Evolutionary conservation across 1,139 yeast species (phyloP).

Genomic region (Pichia sp.): DNA sequence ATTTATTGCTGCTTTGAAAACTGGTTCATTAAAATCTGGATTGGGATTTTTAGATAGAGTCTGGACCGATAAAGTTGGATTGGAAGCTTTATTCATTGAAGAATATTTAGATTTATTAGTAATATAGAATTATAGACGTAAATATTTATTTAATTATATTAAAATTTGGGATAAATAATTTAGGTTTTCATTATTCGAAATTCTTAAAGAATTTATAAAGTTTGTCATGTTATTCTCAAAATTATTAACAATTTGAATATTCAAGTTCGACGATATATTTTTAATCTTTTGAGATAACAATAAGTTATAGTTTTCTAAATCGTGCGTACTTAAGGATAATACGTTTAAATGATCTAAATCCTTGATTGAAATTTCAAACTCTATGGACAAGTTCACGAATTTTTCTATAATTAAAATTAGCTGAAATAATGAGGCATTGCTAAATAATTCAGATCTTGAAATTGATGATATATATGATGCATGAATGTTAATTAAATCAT

Average conservation of each 20-base stretch:
- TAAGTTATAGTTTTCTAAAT: conserved; percentile 1
- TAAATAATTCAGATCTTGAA: conserved; percentile 19
- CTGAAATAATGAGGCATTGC: conserved; percentile 3
- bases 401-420: conserved; percentile 5
- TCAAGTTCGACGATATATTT: conserved; percentile 20
- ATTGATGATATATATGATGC: conserved; percentile 18
- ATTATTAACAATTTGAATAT: conserved; percentile 22
- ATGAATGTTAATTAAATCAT: conserved; percentile 42
- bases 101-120: conserved; percentile 8
- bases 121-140: not conserved
- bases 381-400: conserved; percentile 2
- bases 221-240: conserved; percentile 27
- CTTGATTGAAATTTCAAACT: conserved; percentile 3
- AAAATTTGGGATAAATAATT: conserved; percentile 29
- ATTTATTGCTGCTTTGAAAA: conserved; percentile 17
- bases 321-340: not conserved
- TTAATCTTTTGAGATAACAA: conserved; percentile 16
- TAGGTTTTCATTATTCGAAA: conserved; percentile 32
- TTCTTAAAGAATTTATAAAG: conserved; percentile 31
- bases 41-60: conserved; percentile 12
- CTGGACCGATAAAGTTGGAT: conserved; percentile 14
- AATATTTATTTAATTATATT: not conserved
- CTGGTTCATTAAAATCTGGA: conserved; percentile 12
- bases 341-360: conserved; percentile 1
- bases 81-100: conserved; percentile 9